Evolutionary conservation across 306 rosid species (phyloP).

Genomic region (Begonia peltatifolia): DNA sequence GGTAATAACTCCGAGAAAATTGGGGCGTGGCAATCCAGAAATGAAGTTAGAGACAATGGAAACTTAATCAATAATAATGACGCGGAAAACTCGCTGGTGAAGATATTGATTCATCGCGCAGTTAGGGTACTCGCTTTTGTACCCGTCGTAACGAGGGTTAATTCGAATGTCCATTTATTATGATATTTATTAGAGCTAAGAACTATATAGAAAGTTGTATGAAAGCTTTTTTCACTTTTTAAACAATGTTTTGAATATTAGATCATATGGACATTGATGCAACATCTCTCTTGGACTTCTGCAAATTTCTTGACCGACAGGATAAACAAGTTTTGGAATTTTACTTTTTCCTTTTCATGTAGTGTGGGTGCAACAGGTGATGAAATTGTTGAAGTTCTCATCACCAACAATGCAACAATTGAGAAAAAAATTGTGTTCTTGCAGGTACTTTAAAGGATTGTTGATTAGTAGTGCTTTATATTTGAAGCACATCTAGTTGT

Average conservation of each 20-base stretch:
- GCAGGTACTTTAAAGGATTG: constrained; percentile 39
- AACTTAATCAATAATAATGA: constrained; percentile 56
- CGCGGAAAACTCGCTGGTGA: constrained; percentile 85
- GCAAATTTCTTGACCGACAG: neutral
- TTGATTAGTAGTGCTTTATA: neutral
- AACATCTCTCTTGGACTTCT: too few relatives aligned
- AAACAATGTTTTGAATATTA: neutral
- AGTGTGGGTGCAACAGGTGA: constrained; percentile 85
- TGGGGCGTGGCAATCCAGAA: constrained; percentile 20
- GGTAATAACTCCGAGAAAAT: constrained; percentile 25
- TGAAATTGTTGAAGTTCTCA: constrained; percentile 81
- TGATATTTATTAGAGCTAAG: too few relatives aligned
- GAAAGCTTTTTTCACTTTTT: too few relatives aligned
- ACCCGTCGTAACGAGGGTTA: too few relatives aligned
- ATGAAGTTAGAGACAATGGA: constrained; percentile 59
- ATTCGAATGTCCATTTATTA: too few relatives aligned
- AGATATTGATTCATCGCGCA: constrained; percentile 63
- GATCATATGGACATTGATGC: neutral
- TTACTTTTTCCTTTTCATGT: constrained; percentile 10
- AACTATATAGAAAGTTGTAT: too few relatives aligned
- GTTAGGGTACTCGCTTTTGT: constrained; percentile 21
- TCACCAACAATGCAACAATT: constrained; percentile 85
- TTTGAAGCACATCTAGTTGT: constrained; percentile 10
- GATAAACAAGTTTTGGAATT: neutral
- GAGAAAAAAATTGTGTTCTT: constrained; percentile 82